These are phyloP conservation scores for Lachancea thermotolerans DNA, from an alignment of 805 yeast genomes.

Conservation along the genomic window DNA sequence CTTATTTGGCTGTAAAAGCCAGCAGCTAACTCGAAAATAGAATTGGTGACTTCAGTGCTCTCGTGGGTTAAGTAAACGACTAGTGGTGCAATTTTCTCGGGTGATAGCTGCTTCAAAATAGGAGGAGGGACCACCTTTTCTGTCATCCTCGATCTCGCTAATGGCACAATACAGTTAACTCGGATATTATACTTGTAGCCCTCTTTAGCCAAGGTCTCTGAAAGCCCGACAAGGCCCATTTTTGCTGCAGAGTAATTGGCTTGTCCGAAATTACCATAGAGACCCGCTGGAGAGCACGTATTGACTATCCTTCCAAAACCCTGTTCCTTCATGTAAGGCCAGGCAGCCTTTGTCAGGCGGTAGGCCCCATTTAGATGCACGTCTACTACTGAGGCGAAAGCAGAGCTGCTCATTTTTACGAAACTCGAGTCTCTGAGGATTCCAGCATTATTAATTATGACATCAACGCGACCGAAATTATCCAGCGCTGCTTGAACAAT, in stretches of 20 bases:
- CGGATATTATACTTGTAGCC: slow-evolving; percentile 78
- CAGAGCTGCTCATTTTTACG: slow-evolving; percentile 76
- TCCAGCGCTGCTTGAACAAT: slow-evolving; percentile 82
- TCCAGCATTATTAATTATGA: slow-evolving; percentile 91
- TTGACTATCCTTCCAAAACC: slow-evolving; percentile 82
- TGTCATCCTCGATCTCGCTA: slow-evolving; percentile 95
- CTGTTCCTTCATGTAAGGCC: slow-evolving; percentile 84
- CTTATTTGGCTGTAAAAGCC: slow-evolving; percentile 87
- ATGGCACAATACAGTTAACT: slow-evolving; percentile 85
- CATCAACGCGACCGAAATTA: slow-evolving; percentile 81
- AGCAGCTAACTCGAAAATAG: slow-evolving; percentile 88
- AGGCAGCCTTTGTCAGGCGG: slow-evolving; percentile 78
- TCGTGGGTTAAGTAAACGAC: slow-evolving; percentile 77
- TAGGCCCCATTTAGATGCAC: slow-evolving; percentile 91
- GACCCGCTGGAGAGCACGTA: slow-evolving; percentile 97
- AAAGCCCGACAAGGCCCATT: slow-evolving; percentile 80
- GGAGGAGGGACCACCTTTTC: slow-evolving; percentile 84
- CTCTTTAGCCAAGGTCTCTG: slow-evolving; percentile 93
- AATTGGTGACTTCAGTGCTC: slow-evolving; percentile 53
- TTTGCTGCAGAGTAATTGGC: slow-evolving; percentile 93
- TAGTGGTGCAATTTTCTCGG: slow-evolving; percentile 88
- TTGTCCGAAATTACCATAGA: slow-evolving; percentile 96
- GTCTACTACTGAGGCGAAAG: slow-evolving; percentile 70
- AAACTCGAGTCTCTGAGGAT: slow-evolving; percentile 82
- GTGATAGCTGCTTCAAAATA: slow-evolving; percentile 68